phyloP scores from a whole-genome alignment of 2,329 filamentous ascomycete genomes.

The Chrysoporthe deuterocubensis region DNA sequence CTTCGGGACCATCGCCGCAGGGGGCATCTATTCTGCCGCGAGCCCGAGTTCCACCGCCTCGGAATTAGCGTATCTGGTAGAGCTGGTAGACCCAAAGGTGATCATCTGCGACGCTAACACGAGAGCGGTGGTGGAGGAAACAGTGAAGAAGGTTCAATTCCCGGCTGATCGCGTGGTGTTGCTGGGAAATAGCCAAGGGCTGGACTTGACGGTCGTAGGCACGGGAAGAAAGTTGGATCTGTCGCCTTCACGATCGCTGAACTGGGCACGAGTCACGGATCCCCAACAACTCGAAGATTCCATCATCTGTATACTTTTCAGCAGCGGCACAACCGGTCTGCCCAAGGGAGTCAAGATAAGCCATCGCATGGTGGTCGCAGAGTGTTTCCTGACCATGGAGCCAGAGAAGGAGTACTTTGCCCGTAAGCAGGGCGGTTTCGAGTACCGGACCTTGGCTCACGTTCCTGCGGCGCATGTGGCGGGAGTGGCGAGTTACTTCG shows the following conservation, averaged over 20 bases:
- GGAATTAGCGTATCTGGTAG: slow-evolving; percentile 54
- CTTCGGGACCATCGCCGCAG: slow-evolving; percentile 61
- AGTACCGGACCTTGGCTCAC: slow-evolving; percentile 46
- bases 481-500: slow-evolving; percentile 49
- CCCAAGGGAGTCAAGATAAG: slow-evolving; percentile 53
- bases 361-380: slow-evolving; percentile 49
- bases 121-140: slow-evolving; percentile 43
- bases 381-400: slow-evolving; percentile 38
- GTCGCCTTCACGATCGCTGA: slow-evolving; percentile 42
- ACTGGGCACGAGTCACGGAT: slow-evolving; percentile 61
- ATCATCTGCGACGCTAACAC: slow-evolving; percentile 53
- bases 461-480: slow-evolving; percentile 52
- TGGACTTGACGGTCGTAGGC: slow-evolving; percentile 36
- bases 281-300: slow-evolving; percentile 45
- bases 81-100: slow-evolving; percentile 43
- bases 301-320: slow-evolving; percentile 50
- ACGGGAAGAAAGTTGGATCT: slow-evolving; percentile 39
- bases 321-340: slow-evolving; percentile 53
- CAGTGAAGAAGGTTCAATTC: slow-evolving; percentile 12
- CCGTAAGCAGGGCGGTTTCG: slow-evolving; percentile 34
- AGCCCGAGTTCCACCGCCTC: slow-evolving; percentile 52
- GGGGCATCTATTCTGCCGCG: slow-evolving; percentile 62
- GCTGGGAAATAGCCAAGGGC: slow-evolving; percentile 27
- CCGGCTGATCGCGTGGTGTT: slow-evolving; percentile 34
- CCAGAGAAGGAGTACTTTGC: slow-evolving; percentile 38